phyloP scores from a whole-genome alignment of 2,329 filamentous ascomycete species.

The Ceratocystis cacaofunesta region DNA sequence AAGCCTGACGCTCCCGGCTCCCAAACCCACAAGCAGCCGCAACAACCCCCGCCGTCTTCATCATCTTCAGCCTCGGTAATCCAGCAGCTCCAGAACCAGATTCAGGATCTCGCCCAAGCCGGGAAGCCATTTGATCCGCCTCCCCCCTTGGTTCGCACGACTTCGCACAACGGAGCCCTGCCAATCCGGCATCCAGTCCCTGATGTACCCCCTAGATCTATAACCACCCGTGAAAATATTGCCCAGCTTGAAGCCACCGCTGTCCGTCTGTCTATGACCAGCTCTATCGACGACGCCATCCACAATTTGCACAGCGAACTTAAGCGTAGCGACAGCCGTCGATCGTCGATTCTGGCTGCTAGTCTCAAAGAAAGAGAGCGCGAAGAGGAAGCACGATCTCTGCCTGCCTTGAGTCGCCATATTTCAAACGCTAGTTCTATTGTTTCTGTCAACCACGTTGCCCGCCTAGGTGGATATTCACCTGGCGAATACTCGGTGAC shows the following conservation, averaged over 20 bases:
- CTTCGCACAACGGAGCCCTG: constrained; percentile 29
- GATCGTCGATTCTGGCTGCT: constrained; percentile 45
- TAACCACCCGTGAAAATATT: constrained; percentile 51
- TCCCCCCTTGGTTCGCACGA: constrained; percentile 34
- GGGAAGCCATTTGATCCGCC: constrained; percentile 17
- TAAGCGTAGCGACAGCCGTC: constrained; percentile 53
- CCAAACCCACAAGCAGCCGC: neutral
- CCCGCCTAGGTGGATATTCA: constrained; percentile 53
- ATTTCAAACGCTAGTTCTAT: constrained; percentile 45
- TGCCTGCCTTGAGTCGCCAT: constrained; percentile 27
- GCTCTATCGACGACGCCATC: constrained; percentile 65
- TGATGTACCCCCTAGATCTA: constrained; percentile 46
- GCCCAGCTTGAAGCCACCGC: constrained; percentile 61
- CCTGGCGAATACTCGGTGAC: constrained; percentile 49
- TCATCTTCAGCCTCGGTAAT: constrained; percentile 16
- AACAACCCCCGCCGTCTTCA: neutral
- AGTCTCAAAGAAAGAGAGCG: constrained; percentile 24
- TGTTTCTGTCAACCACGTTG: constrained; percentile 51
- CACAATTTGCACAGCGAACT: constrained; percentile 56
- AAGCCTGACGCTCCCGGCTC: neutral
- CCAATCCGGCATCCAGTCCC: constrained; percentile 44
- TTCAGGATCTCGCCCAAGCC: constrained; percentile 7
- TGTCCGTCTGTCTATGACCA: constrained; percentile 57
- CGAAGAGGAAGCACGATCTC: constrained; percentile 7
- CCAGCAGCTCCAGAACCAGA: constrained; percentile 18